A percentile compares a stretch with the other conserved stretches of the same genome.
Conservation (phyloP, 805 yeast species). For the Saccharomyces mikatae region DNA sequence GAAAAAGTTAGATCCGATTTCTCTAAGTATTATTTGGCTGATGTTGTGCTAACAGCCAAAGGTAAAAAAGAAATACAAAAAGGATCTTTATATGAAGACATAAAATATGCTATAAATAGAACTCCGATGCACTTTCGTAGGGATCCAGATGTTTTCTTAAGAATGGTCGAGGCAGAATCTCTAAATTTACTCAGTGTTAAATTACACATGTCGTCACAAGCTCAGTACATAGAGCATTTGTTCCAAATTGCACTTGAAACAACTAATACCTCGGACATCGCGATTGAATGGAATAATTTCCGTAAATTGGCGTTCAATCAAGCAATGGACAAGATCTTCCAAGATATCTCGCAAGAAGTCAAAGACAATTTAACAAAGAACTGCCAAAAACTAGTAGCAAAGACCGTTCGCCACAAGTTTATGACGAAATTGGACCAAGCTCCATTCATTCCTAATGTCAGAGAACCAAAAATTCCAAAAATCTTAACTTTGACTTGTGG, state of each 20-base stretch:
- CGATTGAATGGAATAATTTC: constrained; percentile 72
- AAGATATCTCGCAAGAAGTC: constrained; percentile 62
- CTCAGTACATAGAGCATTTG: constrained; percentile 38
- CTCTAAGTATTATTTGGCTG: constrained; percentile 56
- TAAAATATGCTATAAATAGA: constrained; percentile 83
- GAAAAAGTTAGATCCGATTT: constrained; percentile 57
- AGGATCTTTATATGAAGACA: constrained; percentile 75
- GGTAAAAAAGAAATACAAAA: constrained; percentile 71
- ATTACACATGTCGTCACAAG: constrained; percentile 39
- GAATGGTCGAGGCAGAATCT: constrained; percentile 88
- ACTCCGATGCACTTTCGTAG: constrained; percentile 64
- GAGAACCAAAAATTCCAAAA: constrained; percentile 77
- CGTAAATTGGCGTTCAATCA: constrained; percentile 58
- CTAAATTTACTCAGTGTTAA: constrained; percentile 63
- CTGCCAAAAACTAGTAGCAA: constrained; percentile 63
- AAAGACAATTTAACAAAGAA: constrained; percentile 74
- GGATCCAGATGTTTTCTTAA: constrained; percentile 72
- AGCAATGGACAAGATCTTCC: constrained; percentile 61
- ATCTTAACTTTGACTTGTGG: constrained; percentile 81
- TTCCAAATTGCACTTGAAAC: constrained; percentile 53
- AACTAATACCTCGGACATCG: constrained; percentile 68
- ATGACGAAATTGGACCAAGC: constrained; percentile 80
- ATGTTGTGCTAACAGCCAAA: constrained; percentile 74
- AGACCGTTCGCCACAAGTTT: constrained; percentile 62
- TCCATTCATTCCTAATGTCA: constrained; percentile 77